Base-by-base conservation (phyloP, 495 filamentous ascomycete species). In the Trichocladium antarcticum region DNA sequence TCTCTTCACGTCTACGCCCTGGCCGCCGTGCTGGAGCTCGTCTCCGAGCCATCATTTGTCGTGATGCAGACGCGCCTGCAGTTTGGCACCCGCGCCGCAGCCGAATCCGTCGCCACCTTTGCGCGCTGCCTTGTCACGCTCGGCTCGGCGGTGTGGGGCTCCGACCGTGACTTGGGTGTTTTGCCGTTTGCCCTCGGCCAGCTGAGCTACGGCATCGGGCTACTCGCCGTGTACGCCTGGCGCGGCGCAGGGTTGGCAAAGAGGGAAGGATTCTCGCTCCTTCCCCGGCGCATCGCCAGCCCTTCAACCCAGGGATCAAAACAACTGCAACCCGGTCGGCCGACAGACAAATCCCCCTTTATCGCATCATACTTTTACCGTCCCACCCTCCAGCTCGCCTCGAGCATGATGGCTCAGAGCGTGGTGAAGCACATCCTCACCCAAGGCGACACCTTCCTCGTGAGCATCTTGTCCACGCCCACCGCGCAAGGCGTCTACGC, bases 131-230 rank as follows among this genome's bases (percentile, higher is more conserved):
- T 82, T 10, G 63, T 79, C 10, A 89, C 86, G 0, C 88, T 87
- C 50, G 74, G 68, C 1, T 67, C 65, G 0, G 85, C 79, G 17
- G 66, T 83, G 9, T 83, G 75, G 72, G 78, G 75, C 5, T 66
- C 72, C 41, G 64, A 51, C 39, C 52, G 56, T 5, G 56, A 62
- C 3, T 45, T 60, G 0, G 90, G 92, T 5, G 80, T 87, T 5
- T 62, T 98, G 29, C 89, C 90, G 1, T 98, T 97, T 64, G 93
- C 89, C 0, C 57, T 89, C 19, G 93, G 93, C 10, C 85, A 97
- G 65, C 57, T 87, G n/a, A 74, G 68, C 35, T 94, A 95, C 67
- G 81, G 87, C 2, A 31, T 76, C 8, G 68, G 76, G 3, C 67
- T 97, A 14, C 65, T 87, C 1, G 62, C 66, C 31, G 77, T 89